Conservation (phyloP, 2,329 filamentous ascomycete species). For the Penicillium sp. region DNA sequence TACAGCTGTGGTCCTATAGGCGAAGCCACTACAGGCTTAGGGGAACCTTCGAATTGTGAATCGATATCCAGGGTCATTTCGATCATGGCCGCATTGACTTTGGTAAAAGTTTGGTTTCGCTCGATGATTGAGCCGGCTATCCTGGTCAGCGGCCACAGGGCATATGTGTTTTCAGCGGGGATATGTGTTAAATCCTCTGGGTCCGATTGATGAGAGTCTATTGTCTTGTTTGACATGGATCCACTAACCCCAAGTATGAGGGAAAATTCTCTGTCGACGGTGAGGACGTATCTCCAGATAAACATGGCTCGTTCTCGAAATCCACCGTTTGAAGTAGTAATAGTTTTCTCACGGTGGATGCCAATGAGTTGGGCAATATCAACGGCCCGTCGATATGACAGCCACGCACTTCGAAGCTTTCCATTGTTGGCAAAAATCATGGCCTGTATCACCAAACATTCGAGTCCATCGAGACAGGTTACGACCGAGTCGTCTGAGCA, state of each 20-base stretch:
- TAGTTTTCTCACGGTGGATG: too few relatives aligned
- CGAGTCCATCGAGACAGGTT: conserved; percentile 11
- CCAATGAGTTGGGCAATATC: conserved; percentile 12
- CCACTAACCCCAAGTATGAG: conserved; percentile 13
- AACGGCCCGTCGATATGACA: conserved; percentile 10
- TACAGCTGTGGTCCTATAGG: neutral
- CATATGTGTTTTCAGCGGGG: neutral
- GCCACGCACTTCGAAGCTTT: conserved; percentile 15
- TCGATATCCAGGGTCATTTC: conserved; percentile 13
- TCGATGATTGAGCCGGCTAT: conserved; percentile 17
- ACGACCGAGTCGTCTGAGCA: conserved; percentile 10
- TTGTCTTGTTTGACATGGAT: conserved; percentile 8
- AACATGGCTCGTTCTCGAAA: conserved; percentile 2
- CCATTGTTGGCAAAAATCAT: conserved; percentile 12
- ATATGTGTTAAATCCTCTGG: neutral
- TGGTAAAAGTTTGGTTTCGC: conserved; percentile 13
- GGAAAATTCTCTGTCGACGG: conserved; percentile 9
- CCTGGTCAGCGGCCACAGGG: conserved; percentile 6
- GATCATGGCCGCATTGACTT: conserved; percentile 8
- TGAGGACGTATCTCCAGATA: conserved; percentile 10
- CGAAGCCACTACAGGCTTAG: neutral
- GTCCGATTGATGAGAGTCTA: conserved; percentile 3
- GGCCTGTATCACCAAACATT: conserved; percentile 11
- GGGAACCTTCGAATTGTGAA: neutral
- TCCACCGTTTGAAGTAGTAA: too few relatives aligned